Percentiles rank a stretch among this genome's conserved stretches.
phyloP scores from a whole-genome alignment of 805 yeast genomes.

The Teunomyces gatunensis region DNA sequence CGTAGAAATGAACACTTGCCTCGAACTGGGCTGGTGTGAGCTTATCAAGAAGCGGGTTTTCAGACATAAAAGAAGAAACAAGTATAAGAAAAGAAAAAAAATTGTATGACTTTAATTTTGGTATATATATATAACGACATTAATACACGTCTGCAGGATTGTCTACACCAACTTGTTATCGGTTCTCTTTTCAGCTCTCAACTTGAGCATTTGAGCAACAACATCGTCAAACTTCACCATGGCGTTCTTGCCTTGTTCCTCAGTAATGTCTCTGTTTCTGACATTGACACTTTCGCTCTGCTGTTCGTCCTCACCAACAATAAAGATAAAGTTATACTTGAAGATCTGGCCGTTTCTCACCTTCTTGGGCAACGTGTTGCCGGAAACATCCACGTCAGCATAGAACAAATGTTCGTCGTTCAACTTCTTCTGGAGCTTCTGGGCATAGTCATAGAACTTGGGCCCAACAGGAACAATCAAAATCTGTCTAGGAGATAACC shows the following conservation, averaged over 20 bases:
- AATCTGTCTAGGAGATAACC: slow-evolving; percentile 99
- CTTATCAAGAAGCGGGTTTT: slow-evolving; percentile 1
- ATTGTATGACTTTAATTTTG: neutral
- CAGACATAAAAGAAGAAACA: neutral
- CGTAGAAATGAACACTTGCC: slow-evolving; percentile 38
- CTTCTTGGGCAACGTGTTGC: slow-evolving; percentile 97
- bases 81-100: neutral
- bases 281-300: slow-evolving; percentile 78
- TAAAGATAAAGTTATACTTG: slow-evolving; percentile 92
- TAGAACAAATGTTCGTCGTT: slow-evolving; percentile 71
- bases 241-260: slow-evolving; percentile 89
- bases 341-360: slow-evolving; percentile 93
- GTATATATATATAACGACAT: neutral
- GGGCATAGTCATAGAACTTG: slow-evolving; percentile 87
- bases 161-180: slow-evolving; percentile 49
- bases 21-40: slow-evolving; percentile 17
- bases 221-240: slow-evolving; percentile 73
- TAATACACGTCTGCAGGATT: neutral
- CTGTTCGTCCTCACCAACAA: slow-evolving; percentile 96
- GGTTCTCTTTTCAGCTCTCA: slow-evolving; percentile 71
- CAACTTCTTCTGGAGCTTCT: slow-evolving; percentile 65
- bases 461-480: slow-evolving; percentile 96
- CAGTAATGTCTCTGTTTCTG: slow-evolving; percentile 93
- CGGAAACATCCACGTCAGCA: slow-evolving; percentile 89
- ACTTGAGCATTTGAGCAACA: slow-evolving; percentile 59